Evolutionary conservation across 176 grass and related monocot genomes (phyloP).

Genomic region (Carex scoparia): DNA sequence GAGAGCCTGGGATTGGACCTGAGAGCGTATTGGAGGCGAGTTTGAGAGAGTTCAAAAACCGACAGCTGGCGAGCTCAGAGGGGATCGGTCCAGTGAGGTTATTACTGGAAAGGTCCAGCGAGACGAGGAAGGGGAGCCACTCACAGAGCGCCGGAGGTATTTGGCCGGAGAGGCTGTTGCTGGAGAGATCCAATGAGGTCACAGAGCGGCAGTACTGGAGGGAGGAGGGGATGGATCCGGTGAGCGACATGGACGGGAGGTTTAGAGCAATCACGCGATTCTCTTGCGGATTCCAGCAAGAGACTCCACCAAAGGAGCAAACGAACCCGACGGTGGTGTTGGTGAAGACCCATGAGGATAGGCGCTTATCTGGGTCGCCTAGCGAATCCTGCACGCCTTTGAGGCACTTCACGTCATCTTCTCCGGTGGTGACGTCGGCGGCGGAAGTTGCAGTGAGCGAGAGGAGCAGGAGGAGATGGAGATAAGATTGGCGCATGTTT

Average conservation of each 20-base stretch:
- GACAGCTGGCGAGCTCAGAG: conserved; percentile 63
- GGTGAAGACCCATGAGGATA: conserved; percentile 41
- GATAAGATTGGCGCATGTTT: conserved; percentile 4
- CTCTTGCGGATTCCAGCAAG: conserved; percentile 80
- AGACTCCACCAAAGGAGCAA: conserved; percentile 49
- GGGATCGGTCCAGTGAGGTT: conserved; percentile 48
- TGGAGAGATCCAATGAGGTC: conserved; percentile 63
- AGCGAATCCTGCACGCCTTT: conserved; percentile 33
- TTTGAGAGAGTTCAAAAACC: conserved; percentile 62
- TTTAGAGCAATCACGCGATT: conserved; percentile 48
- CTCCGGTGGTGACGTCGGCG: conserved; percentile 8
- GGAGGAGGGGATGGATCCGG: conserved; percentile 44
- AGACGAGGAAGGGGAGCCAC: conserved; percentile 69
- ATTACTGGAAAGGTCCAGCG: conserved; percentile 70
- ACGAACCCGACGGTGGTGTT: conserved; percentile 45
- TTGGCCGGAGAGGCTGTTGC: conserved; percentile 35
- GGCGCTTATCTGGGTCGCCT: background rate
- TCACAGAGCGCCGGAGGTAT: conserved; percentile 62
- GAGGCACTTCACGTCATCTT: conserved; percentile 72
- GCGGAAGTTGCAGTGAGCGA: background rate
- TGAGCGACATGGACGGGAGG: conserved; percentile 50
- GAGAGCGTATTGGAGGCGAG: conserved; percentile 51
- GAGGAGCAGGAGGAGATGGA: background rate
- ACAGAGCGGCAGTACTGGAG: conserved; percentile 59
- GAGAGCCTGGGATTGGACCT: conserved; percentile 63